Base-by-base conservation (phyloP, 805 yeast species). In the Saturnispora halmiae region DNA sequence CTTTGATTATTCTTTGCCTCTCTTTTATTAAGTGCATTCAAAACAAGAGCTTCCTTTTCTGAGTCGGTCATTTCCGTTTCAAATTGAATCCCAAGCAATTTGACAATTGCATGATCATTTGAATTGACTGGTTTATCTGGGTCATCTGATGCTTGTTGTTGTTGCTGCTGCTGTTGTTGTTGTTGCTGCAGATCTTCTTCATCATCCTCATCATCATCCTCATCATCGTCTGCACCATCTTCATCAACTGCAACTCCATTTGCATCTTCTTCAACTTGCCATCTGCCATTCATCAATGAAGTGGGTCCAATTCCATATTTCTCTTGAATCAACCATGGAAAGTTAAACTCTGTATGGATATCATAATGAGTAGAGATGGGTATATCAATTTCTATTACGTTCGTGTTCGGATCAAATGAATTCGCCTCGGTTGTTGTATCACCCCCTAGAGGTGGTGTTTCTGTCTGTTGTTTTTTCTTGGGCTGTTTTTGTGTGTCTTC, bases 291-390 rank as follows among this genome's bases (percentile, higher is more conserved):
- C 18, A 10, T 19, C 8, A 30, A n/a, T 15, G 33, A 10, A 25
- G 26, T 26, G 88, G 88, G 51, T 79, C 85, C 41, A 82, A 64
- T 2, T 65, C 95, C 95, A 58, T 85, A 85, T 59, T 82, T 82
- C 37, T 82, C 86, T 53, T 85, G 94, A 4, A 90, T 82, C 40
- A 82, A 60, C 49, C 76, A 74, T 56, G 80, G 59, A 24, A 85
- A 83, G 49, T 85, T 84, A 47, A 83, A 69, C 3, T 82, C 76
- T 1, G 77, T 77, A 50, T 78, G 82, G 1, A 79, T 64, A 34
- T 75, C 72, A 1, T 80, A 81, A 7, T 61, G 59, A 19, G 51
- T 48, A 1, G 53, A 45, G 5, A 60, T 54, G 3, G 76, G 73
- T 3, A 49, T 37, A n/a, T 49, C 50, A 6, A 49, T 40, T 31